Base-by-base conservation (phyloP, 768 basidiomycete genomes). In the Gloeostereum incarnatum region DNA sequence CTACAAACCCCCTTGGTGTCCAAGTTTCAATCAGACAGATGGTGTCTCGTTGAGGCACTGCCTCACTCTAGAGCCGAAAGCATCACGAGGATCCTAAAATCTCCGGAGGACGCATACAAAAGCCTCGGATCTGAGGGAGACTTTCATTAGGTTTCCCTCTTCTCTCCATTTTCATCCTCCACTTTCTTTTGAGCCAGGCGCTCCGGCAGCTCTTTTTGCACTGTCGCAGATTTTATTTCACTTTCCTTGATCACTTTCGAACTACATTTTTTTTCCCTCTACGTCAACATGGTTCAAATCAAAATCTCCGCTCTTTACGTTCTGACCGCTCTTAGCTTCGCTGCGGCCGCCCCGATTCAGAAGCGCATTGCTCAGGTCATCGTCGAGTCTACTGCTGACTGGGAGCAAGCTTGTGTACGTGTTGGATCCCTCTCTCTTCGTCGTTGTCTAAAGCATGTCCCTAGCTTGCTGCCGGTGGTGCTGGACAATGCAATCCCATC, bases 341-440 rank as follows among this genome's bases (percentile, higher is more conserved):
- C 57, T 27, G 47, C 56, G 11, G 58, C 59, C 41, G 52, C 59
- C 31, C 58, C 61, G 43, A 29, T 64, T 11, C 49, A 59, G 39
- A 74, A 68, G 55, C 68, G 72, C 26, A 72, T 75, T 45, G 63
- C 59, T 1, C 73, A 75, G 50, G 49, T 52, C 27, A 73, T 72
- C 35, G 39, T 62, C 3, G 69, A 66, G 34, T 62, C 73, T 1
- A 73, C 70, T 10, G 47, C 51, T 13, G 49, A 65, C 34, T 76
- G 72, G 73, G 69, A 68, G 45, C 51, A 62, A 31, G 73, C 73
- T 33, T 75, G 74, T 40, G 70, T 75, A 58, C 23, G 71, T 61
- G 20, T 21, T 19, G 13, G 16, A 9, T 16, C 35, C 14, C 24
- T 29, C 31, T 9, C 18, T 6, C 23, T 23, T 10, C 24, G 24